phyloP scores from a whole-genome alignment of 805 yeast genomes.

The Ogataea dorogensis region DNA sequence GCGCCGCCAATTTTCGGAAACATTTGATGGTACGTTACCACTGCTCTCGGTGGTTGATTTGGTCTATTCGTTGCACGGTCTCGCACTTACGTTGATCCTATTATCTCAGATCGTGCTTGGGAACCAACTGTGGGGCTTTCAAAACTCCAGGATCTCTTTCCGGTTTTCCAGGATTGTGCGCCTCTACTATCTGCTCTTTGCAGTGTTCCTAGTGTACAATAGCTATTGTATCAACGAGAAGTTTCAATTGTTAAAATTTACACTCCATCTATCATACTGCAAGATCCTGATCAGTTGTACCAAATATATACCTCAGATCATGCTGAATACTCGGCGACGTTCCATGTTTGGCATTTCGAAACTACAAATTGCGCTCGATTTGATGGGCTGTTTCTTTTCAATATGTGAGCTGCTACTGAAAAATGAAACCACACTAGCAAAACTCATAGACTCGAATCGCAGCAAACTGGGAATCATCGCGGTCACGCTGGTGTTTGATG shows the following conservation, averaged over 20 bases:
- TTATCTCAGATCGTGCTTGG: slow-evolving; percentile 40
- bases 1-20: slow-evolving; percentile 29
- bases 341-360: slow-evolving; percentile 48
- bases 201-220: slow-evolving; percentile 18
- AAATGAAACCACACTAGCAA: slow-evolving; percentile 26
- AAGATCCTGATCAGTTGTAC: slow-evolving; percentile 44
- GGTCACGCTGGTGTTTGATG: slow-evolving; percentile 35
- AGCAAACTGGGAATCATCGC: slow-evolving; percentile 43
- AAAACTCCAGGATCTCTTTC: slow-evolving; percentile 30
- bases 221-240: slow-evolving; percentile 7
- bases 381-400: slow-evolving; percentile 42
- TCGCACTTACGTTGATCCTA: slow-evolving; percentile 38
- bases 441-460: slow-evolving; percentile 38
- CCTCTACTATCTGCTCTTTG: slow-evolving; percentile 12
- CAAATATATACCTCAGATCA: slow-evolving; percentile 52
- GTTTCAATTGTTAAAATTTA: slow-evolving; percentile 37
- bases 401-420: slow-evolving; percentile 40
- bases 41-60: slow-evolving; percentile 44
- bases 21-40: slow-evolving; percentile 38
- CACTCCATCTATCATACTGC: slow-evolving; percentile 41
- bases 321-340: slow-evolving; percentile 39
- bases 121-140: slow-evolving; percentile 34
- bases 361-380: slow-evolving; percentile 39
- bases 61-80: slow-evolving; percentile 48
- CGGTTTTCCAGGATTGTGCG: slow-evolving; percentile 24